Percentiles rank a stretch among this genome's conserved stretches.
Evolutionary conservation across 2,329 filamentous ascomycete species (phyloP).

Genomic region (Fusarium stilboides): DNA sequence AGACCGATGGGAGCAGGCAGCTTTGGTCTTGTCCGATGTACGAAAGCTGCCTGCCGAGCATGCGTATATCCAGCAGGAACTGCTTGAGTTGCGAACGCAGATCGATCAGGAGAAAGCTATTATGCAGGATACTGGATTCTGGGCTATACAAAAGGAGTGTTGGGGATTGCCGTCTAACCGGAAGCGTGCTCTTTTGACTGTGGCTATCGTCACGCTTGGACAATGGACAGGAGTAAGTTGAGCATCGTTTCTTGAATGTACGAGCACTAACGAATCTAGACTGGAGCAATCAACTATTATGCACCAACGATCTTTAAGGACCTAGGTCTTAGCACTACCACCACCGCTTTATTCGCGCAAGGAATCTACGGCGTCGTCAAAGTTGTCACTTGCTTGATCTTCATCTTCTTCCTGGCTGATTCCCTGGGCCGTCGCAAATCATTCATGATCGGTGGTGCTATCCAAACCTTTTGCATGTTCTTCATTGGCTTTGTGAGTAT

Average conservation of each 20-base stretch:
- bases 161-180: conserved; percentile 41
- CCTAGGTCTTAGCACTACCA: conserved; percentile 67
- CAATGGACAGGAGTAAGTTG: conserved; percentile 50
- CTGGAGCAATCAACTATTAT: conserved; percentile 68
- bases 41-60: conserved; percentile 37
- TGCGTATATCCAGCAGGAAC: conserved; percentile 44
- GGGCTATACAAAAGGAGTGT: conserved; percentile 43
- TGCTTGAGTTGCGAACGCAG: conserved; percentile 35
- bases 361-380: conserved; percentile 77
- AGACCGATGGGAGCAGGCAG: conserved; percentile 67
- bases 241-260: neutral
- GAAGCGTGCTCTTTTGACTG: conserved; percentile 45
- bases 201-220: conserved; percentile 45
- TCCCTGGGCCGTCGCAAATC: conserved; percentile 71
- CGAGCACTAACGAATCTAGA: conserved; percentile 16
- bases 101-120: conserved; percentile 42
- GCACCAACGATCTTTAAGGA: conserved; percentile 74
- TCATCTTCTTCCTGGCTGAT: conserved; percentile 75
- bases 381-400: conserved; percentile 71
- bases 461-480: conserved; percentile 63
- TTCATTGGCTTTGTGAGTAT: conserved; percentile 67
- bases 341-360: conserved; percentile 75
- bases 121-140: conserved; percentile 43
- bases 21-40: conserved; percentile 36
- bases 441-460: conserved; percentile 47